A percentile compares a stretch with the other conserved stretches of the same genome.
Conservation (phyloP, 1,139 yeast genomes). For the Blastobotrys elegans region DNA sequence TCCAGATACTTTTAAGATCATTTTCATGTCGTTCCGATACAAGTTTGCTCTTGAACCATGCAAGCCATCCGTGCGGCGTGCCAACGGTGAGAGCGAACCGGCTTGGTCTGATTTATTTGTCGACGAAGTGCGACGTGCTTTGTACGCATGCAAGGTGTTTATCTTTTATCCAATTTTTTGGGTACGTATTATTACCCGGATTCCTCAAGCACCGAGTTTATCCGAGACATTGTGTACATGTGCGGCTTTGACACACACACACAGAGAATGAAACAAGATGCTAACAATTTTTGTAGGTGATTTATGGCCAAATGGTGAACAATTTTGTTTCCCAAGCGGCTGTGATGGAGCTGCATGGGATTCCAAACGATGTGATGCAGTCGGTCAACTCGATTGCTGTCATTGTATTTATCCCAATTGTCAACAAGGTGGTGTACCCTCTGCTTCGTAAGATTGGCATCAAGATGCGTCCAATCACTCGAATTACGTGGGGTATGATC, state of each 20-base stretch:
- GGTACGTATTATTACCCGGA: too few species aligned
- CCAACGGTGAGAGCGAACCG: conserved; percentile 34
- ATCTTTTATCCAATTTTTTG: conserved; percentile 59
- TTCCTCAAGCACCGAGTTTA: too few species aligned
- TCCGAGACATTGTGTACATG: too few species aligned
- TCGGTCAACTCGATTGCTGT: conserved; percentile 58
- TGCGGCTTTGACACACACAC: too few species aligned
- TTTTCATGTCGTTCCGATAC: conserved; percentile 44
- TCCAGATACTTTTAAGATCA: conserved; percentile 49
- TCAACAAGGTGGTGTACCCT: conserved; percentile 52
- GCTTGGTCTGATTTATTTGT: conserved; percentile 61
- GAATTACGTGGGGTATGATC: conserved; percentile 72
- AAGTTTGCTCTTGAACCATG: conserved; percentile 50
- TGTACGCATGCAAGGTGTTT: conserved; percentile 61
- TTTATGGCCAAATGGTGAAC: conserved; percentile 62
- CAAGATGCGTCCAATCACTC: conserved; percentile 50
- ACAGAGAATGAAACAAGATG: too few species aligned
- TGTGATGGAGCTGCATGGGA: conserved; percentile 55
- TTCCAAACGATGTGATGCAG: conserved; percentile 65
- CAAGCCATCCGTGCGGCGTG: conserved; percentile 45
- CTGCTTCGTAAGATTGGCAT: conserved; percentile 45
- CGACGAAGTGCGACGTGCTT: conserved; percentile 55
- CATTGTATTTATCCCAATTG: conserved; percentile 57
- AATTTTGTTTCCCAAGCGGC: conserved; percentile 65
- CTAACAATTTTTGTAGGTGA: too few species aligned